Base-by-base conservation (phyloP, 306 rosid species). In the Acacia confusa region DNA sequence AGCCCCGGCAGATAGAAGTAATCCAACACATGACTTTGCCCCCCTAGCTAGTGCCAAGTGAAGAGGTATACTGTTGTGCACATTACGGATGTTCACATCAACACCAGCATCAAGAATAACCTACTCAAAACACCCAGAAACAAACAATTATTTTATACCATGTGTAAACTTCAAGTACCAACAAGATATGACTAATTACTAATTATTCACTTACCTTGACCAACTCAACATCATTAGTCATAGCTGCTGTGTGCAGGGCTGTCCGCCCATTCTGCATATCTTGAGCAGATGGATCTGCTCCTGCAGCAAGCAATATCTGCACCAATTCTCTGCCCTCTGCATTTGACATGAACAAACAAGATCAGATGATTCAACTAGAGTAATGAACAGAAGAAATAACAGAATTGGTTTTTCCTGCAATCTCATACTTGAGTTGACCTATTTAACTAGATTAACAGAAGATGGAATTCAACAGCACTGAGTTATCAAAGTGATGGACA, bases 11-110 rank as follows among this genome's bases (percentile, higher is more conserved):
- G 91, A 84, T 30, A 95, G 89, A 86, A 95, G 99, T 90, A 95
- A 88, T 78, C 96, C 91, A 82, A 93, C 88, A 81, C 98, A 93
- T 80, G 94, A 89, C 88, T 93, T 95, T 38, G 99, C 97, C 67
- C 99, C 99, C 90, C 98, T 89, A 86, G 98, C 98, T 84, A 95
- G 81, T 38, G 99, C 97, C 75, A 95, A 92, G 76, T 95, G 99
- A 80, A 95, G 97, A 72, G 99, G 99, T 84, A 93, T 90, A 75
- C 93, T 93, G 85, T 93, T 93, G 88, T 93, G 97, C 84, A 87
- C 91, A 89, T 92, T 93, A 76, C 91, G 89, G 73, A 92, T 92
- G 91, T 95, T 93, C 86, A 93, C 99, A 89, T 89, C 90, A 70
- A 95, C 96, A 60, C 98, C 97, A 65, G 93, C 98, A 77, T 91